These are phyloP conservation scores for Bidens hawaiensis DNA, from an alignment of 140 eudicot species.

Conservation along the genomic window DNA sequence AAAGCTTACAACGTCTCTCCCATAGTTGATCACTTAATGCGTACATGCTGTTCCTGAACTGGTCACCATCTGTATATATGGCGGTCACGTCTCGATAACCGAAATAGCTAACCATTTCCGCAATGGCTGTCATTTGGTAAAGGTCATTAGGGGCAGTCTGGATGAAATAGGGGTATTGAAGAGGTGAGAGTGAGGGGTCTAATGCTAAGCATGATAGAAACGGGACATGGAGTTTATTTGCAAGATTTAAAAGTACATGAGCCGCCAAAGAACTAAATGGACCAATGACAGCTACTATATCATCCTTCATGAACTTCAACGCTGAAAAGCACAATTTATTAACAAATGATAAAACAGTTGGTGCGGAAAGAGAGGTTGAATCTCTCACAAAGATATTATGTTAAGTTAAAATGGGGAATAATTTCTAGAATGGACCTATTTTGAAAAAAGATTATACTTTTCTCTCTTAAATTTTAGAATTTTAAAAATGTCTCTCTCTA, in stretches of 20 bases:
- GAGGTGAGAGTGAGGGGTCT: conserved; percentile 73
- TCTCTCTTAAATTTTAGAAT: too few species aligned
- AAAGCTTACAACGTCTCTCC: conserved; percentile 40
- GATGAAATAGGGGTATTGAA: conserved; percentile 61
- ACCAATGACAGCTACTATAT: conserved; percentile 58
- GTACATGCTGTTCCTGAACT: conserved; percentile 42
- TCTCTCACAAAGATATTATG: too few species aligned
- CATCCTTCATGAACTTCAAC: conserved; percentile 48
- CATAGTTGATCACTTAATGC: conserved; percentile 49
- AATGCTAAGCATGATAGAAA: conserved; percentile 57
- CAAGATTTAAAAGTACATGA: conserved; percentile 57
- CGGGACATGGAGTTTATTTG: conserved; percentile 63
- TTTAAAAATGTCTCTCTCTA: too few species aligned
- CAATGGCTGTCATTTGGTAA: conserved; percentile 63
- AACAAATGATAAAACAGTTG: too few species aligned
- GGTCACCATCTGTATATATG: conserved; percentile 56
- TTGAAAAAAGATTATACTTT: too few species aligned
- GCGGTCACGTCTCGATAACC: conserved; percentile 55
- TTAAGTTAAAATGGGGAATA: too few species aligned
- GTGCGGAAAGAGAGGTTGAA: too few species aligned
- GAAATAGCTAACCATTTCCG: conserved; percentile 49
- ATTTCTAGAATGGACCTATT: too few species aligned
- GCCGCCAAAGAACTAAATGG: conserved; percentile 63
- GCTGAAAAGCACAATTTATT: conserved; percentile 30
- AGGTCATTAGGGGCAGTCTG: conserved; percentile 64